A percentile compares a stretch with the other conserved stretches of the same genome.
Evolutionary conservation across 345 rosid genomes (phyloP).

Genomic region (Leavenworthia alabamica): DNA sequence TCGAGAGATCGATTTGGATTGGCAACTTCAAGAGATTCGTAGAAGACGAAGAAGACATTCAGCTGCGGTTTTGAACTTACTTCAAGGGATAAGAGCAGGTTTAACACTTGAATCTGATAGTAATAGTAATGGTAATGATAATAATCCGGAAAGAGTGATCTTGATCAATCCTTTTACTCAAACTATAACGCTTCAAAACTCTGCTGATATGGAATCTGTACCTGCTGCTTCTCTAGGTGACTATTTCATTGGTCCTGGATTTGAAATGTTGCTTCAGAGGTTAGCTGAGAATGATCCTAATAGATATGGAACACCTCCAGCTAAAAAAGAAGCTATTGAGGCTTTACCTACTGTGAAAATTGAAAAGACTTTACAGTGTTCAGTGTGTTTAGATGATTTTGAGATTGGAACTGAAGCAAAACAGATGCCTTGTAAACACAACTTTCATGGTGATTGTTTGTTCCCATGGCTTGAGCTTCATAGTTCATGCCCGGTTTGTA

Average conservation of each 20-base stretch:
- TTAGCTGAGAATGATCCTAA: constrained; percentile 82
- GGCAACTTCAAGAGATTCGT: constrained; percentile 51
- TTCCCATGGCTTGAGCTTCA: constrained; percentile 90
- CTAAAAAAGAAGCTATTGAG: constrained; percentile 69
- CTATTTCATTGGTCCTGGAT: constrained; percentile 78
- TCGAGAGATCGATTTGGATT: constrained; percentile 43
- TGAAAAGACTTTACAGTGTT: constrained; percentile 54
- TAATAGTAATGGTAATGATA: constrained; percentile 11
- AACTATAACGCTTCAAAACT: constrained; percentile 48
- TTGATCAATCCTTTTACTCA: constrained; percentile 45
- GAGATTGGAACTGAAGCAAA: constrained; percentile 54
- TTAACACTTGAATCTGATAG: constrained; percentile 47
- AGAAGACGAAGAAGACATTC: constrained; percentile 66
- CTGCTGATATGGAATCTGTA: constrained; percentile 33
- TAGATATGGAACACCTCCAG: constrained; percentile 79
- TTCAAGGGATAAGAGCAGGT: constrained; percentile 65
- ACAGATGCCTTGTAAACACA: constrained; percentile 83
- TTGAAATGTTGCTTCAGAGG: constrained; percentile 74
- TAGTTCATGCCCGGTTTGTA: constrained; percentile 85
- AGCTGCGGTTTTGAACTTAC: constrained; percentile 53
- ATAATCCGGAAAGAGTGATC: constrained; percentile 26
- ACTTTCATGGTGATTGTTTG: constrained; percentile 62
- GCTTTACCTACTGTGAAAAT: constrained; percentile 53
- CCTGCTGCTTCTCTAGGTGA: constrained; percentile 55
- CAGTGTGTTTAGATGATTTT: constrained; percentile 81